Conservation (phyloP, 495 filamentous ascomycete species). For the Tuber brumale region DNA sequence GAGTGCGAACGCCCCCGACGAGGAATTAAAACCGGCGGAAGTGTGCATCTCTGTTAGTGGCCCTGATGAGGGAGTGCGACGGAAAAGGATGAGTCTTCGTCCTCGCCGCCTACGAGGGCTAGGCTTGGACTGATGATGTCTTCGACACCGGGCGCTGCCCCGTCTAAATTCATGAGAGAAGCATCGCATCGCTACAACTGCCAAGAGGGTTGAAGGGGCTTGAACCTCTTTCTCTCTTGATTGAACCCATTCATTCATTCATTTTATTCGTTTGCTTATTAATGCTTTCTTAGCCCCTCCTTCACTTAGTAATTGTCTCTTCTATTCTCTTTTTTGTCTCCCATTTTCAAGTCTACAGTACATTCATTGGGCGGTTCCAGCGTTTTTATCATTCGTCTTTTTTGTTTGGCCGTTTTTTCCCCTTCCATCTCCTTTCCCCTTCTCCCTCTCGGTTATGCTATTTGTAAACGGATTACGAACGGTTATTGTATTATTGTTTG, state of each 20-base stretch:
- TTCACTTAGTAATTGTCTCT: not conserved
- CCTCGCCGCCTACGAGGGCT: not conserved
- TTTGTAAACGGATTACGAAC: not conserved
- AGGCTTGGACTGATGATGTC: not conserved
- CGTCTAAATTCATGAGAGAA: not conserved
- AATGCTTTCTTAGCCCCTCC: not conserved
- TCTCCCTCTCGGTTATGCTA: slow-evolving; percentile 7
- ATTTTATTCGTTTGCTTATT: not conserved
- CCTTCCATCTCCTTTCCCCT: not conserved
- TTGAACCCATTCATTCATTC: not conserved
- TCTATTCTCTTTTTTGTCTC: not conserved
- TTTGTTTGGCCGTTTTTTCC: not conserved
- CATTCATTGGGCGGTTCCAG: not conserved
- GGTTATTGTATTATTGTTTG: not conserved
- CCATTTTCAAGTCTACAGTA: not conserved
- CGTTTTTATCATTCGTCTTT: not conserved
- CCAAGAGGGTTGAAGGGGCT: not conserved
- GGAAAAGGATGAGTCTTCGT: not conserved
- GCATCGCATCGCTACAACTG: not conserved
- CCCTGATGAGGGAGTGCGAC: not conserved
- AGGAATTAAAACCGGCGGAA: not conserved
- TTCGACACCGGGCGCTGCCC: not conserved
- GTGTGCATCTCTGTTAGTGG: not conserved
- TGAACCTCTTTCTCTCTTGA: not conserved
- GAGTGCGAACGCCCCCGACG: not conserved